Base-by-base conservation (phyloP, 2,329 filamentous ascomycete genomes). In the Cercospora sesami region DNA sequence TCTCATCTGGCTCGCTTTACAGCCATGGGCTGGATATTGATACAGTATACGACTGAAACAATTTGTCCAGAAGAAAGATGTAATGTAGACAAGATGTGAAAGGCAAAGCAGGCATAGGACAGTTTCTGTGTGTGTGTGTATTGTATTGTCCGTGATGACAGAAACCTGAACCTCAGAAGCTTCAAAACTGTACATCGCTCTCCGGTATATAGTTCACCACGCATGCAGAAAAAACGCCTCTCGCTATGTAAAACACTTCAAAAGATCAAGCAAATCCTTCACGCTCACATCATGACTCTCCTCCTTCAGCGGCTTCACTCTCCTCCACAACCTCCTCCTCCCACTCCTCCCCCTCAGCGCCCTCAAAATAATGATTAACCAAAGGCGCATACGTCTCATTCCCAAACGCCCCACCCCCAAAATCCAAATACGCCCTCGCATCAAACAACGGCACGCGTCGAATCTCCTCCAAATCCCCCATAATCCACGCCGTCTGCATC, bases 401-500 rank as follows among this genome's bases (percentile, higher is more conserved):
- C 4, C 82, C 82, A 71, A 81, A 82, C 5, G 81, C 82, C 59
- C 76, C 75, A 0, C 83, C 83, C 0, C 81, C 82, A 69, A 78
- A 84, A 2, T 75, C 75, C 61, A 85, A 72, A 72, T 84, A 85
- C 0, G 81, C 82, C n/a, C 76, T 62, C 10, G 80, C 78, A 51
- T 81, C 77, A 5, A 42, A 45, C 9, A 64, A 76, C 7, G 79
- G 78, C 16, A 78, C 74, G 0, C 67, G n/a, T 10, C 55, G 71
- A 9, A 84, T 81, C 36, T 83, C 74, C 1, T 76, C 72, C 9
- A 76, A 78, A 39, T 84, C 77, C 0, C 83, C 83, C 76, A 83
- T 81, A 0, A 81, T 73, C 80, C 82, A 84, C 1, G 81, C 81
- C 0, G 78, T 80, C 70, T 83, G 80, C 82, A 83, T 83, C 0